Evolutionary conservation across 1,139 yeast genomes (phyloP).

Genomic region (Saccharomyces hybrid): DNA sequence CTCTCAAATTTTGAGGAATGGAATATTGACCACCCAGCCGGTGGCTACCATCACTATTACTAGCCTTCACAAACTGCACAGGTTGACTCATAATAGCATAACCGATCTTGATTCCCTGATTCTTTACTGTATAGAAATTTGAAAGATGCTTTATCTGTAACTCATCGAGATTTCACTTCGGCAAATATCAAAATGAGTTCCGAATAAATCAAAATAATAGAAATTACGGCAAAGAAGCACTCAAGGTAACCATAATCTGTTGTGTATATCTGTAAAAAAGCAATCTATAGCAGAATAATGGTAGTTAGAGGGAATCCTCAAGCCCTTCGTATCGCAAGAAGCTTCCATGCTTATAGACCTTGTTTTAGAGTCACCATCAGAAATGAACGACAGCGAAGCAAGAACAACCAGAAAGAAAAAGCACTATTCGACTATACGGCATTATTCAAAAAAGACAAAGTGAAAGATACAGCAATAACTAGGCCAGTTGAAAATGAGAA

Average conservation of each 20-base stretch:
- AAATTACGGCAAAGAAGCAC: too few species aligned
- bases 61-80: not conserved
- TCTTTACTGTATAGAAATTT: not conserved
- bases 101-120: not conserved
- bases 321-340: not conserved
- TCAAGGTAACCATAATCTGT: too few species aligned
- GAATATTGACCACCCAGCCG: conserved; percentile 31
- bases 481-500: not conserved
- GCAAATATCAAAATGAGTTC: not conserved
- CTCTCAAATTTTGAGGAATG: conserved; percentile 32
- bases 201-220: not conserved
- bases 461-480: too few species aligned
- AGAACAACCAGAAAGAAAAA: not conserved
- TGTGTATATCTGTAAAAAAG: not conserved
- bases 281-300: not conserved
- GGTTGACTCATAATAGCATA: not conserved
- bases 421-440: not conserved
- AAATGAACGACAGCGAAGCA: not conserved
- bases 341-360: not conserved
- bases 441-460: too few species aligned
- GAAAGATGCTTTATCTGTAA: not conserved
- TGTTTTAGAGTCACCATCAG: not conserved
- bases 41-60: conserved; percentile 6
- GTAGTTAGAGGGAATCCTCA: not conserved
- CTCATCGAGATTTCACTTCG: not conserved